A percentile compares a stretch with the other conserved stretches of the same genome.
Conservation (phyloP, 805 yeast genomes). For the Lachancea lanzarotensis region DNA sequence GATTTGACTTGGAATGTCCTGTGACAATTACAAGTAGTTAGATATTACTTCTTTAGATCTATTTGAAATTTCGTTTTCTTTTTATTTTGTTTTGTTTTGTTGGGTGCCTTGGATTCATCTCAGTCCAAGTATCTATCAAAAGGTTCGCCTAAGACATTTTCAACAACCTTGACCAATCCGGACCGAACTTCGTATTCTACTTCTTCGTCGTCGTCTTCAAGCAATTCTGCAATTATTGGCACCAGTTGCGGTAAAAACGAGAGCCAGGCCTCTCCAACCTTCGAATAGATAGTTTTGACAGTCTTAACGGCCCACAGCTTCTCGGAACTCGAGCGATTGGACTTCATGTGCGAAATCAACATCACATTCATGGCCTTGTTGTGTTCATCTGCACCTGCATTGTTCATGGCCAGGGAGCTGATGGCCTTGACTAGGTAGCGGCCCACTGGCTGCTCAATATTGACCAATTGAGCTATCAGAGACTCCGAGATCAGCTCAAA, state of each 20-base stretch:
- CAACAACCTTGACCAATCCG: conserved; percentile 86
- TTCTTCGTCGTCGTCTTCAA: conserved; percentile 92
- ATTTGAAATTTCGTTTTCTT: too few species aligned
- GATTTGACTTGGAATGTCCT: too few species aligned
- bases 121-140: conserved; percentile 68
- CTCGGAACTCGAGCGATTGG: conserved; percentile 48
- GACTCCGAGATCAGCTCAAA: conserved; percentile 64
- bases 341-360: conserved; percentile 61
- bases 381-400: conserved; percentile 62
- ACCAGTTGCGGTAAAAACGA: conserved; percentile 86
- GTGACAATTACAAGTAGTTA: too few species aligned
- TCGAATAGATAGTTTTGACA: conserved; percentile 70
- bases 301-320: conserved; percentile 77
- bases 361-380: conserved; percentile 66
- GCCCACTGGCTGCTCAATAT: conserved; percentile 69
- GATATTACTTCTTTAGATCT: too few species aligned
- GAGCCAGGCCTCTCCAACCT: conserved; percentile 94
- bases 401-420: conserved; percentile 64
- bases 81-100: too few species aligned
- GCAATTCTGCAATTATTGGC: conserved; percentile 88
- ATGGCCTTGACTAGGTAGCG: conserved; percentile 75
- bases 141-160: conserved; percentile 90
- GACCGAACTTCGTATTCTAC: conserved; percentile 88
- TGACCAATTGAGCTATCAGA: conserved; percentile 57
- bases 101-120: conserved; percentile 2